phyloP scores from a whole-genome alignment of 257 asterid genomes.

The Anisodus acutangulus region DNA sequence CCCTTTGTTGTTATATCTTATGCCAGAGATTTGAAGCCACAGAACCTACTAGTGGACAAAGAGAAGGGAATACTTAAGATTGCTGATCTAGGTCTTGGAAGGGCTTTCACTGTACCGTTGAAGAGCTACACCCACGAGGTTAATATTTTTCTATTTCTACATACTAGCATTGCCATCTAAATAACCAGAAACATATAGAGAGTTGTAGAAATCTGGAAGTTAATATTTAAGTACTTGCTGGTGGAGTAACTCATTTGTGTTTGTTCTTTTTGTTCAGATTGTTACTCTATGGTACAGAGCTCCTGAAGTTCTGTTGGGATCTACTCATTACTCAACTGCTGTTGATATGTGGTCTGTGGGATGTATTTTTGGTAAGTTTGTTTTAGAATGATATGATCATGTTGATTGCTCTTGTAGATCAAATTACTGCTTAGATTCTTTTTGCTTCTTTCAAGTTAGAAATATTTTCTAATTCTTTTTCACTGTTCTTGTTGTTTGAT shows the following conservation, averaged over 20 bases:
- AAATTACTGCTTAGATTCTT: background rate
- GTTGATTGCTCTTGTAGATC: background rate
- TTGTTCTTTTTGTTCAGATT: conserved; percentile 44
- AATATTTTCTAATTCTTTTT: background rate
- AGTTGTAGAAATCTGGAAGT: background rate
- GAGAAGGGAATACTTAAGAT: conserved; percentile 87
- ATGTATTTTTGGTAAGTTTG: conserved; percentile 73
- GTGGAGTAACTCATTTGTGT: background rate
- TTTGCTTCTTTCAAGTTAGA: conserved; percentile 8
- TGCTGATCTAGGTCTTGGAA: conserved; percentile 96
- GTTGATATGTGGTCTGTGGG: conserved; percentile 99
- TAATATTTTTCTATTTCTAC: conserved; percentile 10
- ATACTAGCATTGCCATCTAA: background rate
- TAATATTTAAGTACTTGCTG: background rate
- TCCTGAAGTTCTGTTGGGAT: conserved; percentile 89
- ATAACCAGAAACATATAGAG: background rate
- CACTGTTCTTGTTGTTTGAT: background rate
- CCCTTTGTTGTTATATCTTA: background rate
- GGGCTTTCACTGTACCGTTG: conserved; percentile 92
- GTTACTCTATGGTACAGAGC: conserved; percentile 98
- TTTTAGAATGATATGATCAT: background rate
- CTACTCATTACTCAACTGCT: conserved; percentile 87
- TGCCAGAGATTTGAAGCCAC: conserved; percentile 83
- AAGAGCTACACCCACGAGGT: conserved; percentile 98
- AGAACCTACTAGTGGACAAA: conserved; percentile 86